A percentile compares a stretch with the other conserved stretches of the same genome.
Conservation (phyloP, 257 asterid species). For the Linderniella brevidens region DNA sequence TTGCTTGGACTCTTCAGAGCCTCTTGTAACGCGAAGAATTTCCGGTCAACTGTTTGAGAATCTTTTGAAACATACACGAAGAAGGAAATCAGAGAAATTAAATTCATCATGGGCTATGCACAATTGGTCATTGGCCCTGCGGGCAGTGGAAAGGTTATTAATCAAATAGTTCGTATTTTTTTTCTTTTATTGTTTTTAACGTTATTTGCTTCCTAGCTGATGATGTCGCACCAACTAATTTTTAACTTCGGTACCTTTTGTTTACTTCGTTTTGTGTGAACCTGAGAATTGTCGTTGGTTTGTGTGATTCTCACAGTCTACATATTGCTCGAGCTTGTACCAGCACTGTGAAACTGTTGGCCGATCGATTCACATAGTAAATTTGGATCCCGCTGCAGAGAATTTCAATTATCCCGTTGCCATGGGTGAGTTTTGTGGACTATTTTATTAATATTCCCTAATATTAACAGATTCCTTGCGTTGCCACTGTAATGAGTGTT, state of each 20-base stretch:
- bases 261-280: too few relatives aligned
- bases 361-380: conserved; percentile 63
- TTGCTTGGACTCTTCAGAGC: too few relatives aligned
- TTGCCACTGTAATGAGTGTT: conserved; percentile 7
- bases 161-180: not conserved
- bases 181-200: not conserved
- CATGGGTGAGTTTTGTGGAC: conserved; percentile 39
- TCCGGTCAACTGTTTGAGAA: too few relatives aligned
- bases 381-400: conserved; percentile 97
- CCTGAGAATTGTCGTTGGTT: too few relatives aligned
- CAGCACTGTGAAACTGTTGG: conserved; percentile 72
- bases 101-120: conserved; percentile 68
- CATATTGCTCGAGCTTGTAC: conserved; percentile 78
- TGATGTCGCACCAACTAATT: not conserved
- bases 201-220: not conserved
- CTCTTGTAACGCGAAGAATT: too few relatives aligned
- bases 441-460: not conserved
- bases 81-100: conserved; percentile 13
- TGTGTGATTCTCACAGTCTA: conserved; percentile 41
- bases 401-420: conserved; percentile 92
- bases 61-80: not conserved
- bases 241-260: too few relatives aligned
- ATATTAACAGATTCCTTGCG: not conserved
- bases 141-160: conserved; percentile 90
- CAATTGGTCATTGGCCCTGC: conserved; percentile 98